Conservation (phyloP, 768 basidiomycete genomes). For the Exsudoporus frostii region DNA sequence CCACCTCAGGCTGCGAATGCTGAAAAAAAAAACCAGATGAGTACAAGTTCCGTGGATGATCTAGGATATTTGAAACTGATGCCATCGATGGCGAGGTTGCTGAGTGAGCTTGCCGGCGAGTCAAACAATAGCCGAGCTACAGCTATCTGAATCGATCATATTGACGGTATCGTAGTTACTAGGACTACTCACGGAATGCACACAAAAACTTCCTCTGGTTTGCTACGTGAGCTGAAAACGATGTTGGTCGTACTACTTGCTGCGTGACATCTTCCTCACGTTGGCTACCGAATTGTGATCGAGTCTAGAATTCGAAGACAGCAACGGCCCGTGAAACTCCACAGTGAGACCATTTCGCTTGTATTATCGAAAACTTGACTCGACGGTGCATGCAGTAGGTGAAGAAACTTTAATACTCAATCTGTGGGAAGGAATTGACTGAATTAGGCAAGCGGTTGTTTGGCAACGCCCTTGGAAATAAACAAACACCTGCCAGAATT, state of each 20-base stretch:
- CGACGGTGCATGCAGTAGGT: neutral
- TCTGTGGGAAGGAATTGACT: neutral
- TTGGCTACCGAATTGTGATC: neutral
- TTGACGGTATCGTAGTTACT: neutral
- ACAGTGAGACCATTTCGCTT: neutral
- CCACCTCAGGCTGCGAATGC: neutral
- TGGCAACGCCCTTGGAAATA: constrained; percentile 29
- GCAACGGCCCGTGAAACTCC: neutral
- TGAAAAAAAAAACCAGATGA: constrained; percentile 1
- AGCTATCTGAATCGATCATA: neutral
- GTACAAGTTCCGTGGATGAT: constrained; percentile 3
- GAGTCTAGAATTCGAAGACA: neutral
- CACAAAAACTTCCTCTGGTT: neutral
- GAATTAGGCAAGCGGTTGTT: constrained; percentile 17
- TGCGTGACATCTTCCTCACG: neutral
- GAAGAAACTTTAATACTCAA: neutral
- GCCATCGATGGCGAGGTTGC: constrained; percentile 1
- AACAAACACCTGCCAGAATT: constrained; percentile 25
- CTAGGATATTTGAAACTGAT: constrained; percentile 10
- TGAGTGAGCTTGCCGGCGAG: neutral
- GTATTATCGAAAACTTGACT: neutral
- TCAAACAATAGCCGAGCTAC: neutral
- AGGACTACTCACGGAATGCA: neutral
- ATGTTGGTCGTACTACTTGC: neutral
- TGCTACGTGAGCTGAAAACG: neutral